Evolutionary conservation across 148 eudicot genomes (phyloP).

Genomic region (Arbutus unedo): DNA sequence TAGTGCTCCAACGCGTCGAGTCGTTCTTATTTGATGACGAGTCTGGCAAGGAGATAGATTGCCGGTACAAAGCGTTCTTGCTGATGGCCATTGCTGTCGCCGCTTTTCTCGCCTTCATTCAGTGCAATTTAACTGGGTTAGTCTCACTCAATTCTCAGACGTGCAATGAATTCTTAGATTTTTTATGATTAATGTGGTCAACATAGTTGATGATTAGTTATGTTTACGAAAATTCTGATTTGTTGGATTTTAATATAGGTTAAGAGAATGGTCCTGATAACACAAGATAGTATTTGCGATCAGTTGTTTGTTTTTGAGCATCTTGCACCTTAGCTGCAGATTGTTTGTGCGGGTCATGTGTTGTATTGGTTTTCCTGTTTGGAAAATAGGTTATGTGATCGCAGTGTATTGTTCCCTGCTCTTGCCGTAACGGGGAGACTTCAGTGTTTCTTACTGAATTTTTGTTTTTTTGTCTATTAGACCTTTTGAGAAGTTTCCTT

Average conservation of each 20-base stretch:
- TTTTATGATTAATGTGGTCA: background rate
- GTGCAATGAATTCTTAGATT: background rate
- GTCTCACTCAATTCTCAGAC: conserved; percentile 13
- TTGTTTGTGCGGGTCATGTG: too few relatives aligned
- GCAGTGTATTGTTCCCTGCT: background rate
- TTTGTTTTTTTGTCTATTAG: conserved; percentile 24
- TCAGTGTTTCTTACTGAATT: background rate
- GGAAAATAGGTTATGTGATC: too few relatives aligned
- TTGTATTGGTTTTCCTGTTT: too few relatives aligned
- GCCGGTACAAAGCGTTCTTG: conserved; percentile 31
- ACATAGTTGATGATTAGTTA: background rate
- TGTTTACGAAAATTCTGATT: background rate
- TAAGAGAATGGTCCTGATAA: background rate
- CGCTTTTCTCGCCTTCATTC: conserved; percentile 72
- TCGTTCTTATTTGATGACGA: conserved; percentile 30
- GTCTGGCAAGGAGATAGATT: conserved; percentile 21
- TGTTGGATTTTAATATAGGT: background rate
- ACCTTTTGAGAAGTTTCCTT: conserved; percentile 64
- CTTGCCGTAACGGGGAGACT: background rate
- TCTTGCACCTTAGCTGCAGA: background rate
- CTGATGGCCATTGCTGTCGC: conserved; percentile 60
- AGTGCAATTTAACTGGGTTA: conserved; percentile 73
- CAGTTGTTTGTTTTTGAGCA: background rate
- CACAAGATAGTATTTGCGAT: background rate
- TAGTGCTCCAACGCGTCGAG: conserved; percentile 40